Percentiles rank a stretch among this genome's conserved stretches.
phyloP scores from a whole-genome alignment of 129 eudicot genomes.

The Erigeron canadensis region DNA sequence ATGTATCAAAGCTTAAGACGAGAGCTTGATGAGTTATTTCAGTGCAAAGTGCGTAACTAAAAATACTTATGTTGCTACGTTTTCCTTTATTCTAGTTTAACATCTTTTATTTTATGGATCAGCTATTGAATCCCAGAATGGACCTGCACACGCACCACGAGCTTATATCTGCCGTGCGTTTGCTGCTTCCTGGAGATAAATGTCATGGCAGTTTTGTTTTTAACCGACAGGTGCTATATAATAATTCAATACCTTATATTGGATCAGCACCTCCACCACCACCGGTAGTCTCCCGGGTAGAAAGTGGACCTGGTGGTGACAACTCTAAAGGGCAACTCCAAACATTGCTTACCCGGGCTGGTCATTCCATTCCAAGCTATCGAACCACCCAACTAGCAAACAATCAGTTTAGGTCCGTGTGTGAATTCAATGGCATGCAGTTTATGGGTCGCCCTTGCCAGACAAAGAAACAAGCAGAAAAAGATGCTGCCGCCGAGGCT shows the following conservation, averaged over 20 bases:
- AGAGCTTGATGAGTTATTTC: slow-evolving; percentile 81
- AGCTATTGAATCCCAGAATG: slow-evolving; percentile 79
- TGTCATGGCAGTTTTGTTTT: slow-evolving; percentile 69
- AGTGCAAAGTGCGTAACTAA: slow-evolving; percentile 52
- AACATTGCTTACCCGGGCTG: slow-evolving; percentile 76
- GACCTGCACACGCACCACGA: slow-evolving; percentile 61
- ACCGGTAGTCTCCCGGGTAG: slow-evolving; percentile 39
- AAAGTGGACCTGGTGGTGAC: slow-evolving; percentile 93
- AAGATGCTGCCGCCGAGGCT: slow-evolving; percentile 93
- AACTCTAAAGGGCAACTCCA: slow-evolving; percentile 86
- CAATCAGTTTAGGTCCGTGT: slow-evolving; percentile 64
- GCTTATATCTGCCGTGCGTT: slow-evolving; percentile 71
- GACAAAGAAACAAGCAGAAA: slow-evolving; percentile 88
- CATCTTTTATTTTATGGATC: slow-evolving; percentile 23
- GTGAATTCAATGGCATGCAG: slow-evolving; percentile 79
- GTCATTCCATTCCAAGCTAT: slow-evolving; percentile 63
- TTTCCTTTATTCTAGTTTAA: background rate
- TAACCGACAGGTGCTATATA: slow-evolving; percentile 42
- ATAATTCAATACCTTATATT: slow-evolving; percentile 37
- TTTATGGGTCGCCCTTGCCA: slow-evolving; percentile 74
- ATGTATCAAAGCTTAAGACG: slow-evolving; percentile 64
- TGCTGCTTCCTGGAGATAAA: slow-evolving; percentile 66
- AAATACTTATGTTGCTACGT: background rate
- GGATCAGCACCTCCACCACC: slow-evolving; percentile 36
- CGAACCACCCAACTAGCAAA: slow-evolving; percentile 44